Evolutionary conservation across 106 monocot genomes (phyloP).

Genomic region (Cymbidium sinense): DNA sequence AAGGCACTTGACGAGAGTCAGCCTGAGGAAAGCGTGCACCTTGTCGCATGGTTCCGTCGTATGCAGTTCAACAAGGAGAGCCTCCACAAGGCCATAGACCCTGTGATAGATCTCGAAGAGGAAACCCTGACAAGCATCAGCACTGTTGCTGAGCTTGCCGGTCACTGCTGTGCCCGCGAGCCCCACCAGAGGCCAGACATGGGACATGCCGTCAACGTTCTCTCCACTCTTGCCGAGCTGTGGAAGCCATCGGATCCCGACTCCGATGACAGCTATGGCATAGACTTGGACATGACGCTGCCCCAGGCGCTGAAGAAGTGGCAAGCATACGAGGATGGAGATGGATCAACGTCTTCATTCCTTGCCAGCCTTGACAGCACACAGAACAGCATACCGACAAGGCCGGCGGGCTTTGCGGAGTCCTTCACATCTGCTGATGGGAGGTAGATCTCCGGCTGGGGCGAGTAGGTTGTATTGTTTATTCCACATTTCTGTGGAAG

Average conservation of each 20-base stretch:
- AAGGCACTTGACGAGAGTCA: conserved; percentile 60
- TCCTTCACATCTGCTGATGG: conserved; percentile 55
- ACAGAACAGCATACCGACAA: conserved; percentile 39
- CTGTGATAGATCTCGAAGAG: conserved; percentile 33
- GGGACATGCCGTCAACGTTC: conserved; percentile 62
- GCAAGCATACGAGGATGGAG: conserved; percentile 41
- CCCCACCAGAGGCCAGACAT: conserved; percentile 68
- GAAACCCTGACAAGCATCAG: conserved; percentile 43
- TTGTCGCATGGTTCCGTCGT: conserved; percentile 62
- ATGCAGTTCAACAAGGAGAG: conserved; percentile 52
- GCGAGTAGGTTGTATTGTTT: background rate
- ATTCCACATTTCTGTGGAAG: background rate
- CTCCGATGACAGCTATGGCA: conserved; percentile 48
- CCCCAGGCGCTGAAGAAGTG: conserved; percentile 65
- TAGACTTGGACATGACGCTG: conserved; percentile 53
- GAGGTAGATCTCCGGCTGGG: background rate
- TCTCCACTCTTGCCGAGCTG: conserved; percentile 47
- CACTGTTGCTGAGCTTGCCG: conserved; percentile 51
- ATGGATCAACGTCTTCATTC: conserved; percentile 13
- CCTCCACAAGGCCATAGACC: conserved; percentile 50
- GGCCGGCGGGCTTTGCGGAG: conserved; percentile 45
- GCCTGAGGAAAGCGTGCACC: conserved; percentile 57
- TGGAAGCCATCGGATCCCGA: conserved; percentile 58
- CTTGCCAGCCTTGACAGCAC: conserved; percentile 27
- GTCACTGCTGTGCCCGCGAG: conserved; percentile 64